Evolutionary conservation across 169 alveolate genomes (phyloP).

Genomic region (Cryptosporidium baileyi): DNA sequence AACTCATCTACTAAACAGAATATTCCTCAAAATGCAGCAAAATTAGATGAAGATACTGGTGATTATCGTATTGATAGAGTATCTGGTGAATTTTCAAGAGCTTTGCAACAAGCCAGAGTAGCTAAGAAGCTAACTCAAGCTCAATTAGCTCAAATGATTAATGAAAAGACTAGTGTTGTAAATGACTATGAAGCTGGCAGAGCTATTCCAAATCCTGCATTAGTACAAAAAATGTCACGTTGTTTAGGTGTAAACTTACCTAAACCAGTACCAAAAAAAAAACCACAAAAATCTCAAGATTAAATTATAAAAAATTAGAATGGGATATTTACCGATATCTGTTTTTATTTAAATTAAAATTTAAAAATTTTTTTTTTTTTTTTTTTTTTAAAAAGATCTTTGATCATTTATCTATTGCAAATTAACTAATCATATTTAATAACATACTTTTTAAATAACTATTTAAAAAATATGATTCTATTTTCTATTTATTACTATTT

Average conservation of each 20-base stretch:
- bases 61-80: constrained; percentile 59
- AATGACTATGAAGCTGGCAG: constrained; percentile 78
- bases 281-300: constrained; percentile 21
- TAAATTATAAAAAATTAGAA: background rate
- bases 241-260: constrained; percentile 75
- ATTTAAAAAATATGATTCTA: no score
- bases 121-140: constrained; percentile 79
- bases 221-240: constrained; percentile 77
- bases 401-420: no score
- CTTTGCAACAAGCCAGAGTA: constrained; percentile 77
- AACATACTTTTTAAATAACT: no score
- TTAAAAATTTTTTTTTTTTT: no score
- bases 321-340: no score
- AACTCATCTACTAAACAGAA: constrained; percentile 42
- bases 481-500: no score
- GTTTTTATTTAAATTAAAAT: no score
- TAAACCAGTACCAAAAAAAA: constrained; percentile 75
- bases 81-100: constrained; percentile 65
- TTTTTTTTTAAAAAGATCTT: no score
- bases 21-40: constrained; percentile 42
- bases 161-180: constrained; percentile 79
- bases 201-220: constrained; percentile 77
- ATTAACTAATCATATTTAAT: no score
- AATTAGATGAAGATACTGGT: constrained; percentile 61
- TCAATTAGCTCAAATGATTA: constrained; percentile 81